A percentile compares a stretch with the other conserved stretches of the same genome.
Conservation (phyloP, 805 yeast genomes). For the Kodamaea lidongshanica region DNA sequence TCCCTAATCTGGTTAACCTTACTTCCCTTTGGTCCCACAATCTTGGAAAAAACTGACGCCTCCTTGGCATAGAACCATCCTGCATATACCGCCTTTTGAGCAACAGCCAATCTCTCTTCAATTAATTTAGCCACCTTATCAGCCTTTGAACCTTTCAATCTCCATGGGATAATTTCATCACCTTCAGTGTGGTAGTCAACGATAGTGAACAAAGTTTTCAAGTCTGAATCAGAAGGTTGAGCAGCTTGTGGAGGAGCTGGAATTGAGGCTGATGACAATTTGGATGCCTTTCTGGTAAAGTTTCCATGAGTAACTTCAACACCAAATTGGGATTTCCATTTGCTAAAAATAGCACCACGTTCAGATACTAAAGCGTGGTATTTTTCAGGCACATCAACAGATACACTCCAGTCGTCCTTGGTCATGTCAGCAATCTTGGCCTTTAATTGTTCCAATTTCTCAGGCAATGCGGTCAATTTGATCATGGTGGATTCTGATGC, state of each 20-base stretch:
- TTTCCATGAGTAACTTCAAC: conserved; percentile 59
- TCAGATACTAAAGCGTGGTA: conserved; percentile 59
- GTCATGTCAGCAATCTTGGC: conserved; percentile 55
- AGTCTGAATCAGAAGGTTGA: conserved; percentile 34
- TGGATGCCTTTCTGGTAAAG: conserved; percentile 43
- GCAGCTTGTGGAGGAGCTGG: conserved; percentile 45
- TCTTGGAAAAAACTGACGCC: conserved; percentile 48
- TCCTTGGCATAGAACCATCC: conserved; percentile 62
- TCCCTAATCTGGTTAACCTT: conserved; percentile 57
- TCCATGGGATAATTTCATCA: conserved; percentile 51
- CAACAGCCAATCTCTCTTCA: conserved; percentile 43
- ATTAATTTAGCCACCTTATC: conserved; percentile 49
- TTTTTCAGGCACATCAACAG: conserved; percentile 51
- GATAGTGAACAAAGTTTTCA: conserved; percentile 41
- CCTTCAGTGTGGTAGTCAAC: conserved; percentile 17
- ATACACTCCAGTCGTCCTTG: conserved; percentile 50
- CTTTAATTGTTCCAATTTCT: conserved; percentile 56
- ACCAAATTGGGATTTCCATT: conserved; percentile 44
- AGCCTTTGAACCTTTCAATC: conserved; percentile 52
- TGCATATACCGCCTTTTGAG: conserved; percentile 38
- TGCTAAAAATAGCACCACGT: conserved; percentile 57
- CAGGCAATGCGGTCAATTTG: conserved; percentile 60
- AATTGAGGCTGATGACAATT: conserved; percentile 37
- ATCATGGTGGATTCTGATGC: conserved; percentile 47
- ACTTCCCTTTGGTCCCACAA: conserved; percentile 75